phyloP scores from a whole-genome alignment of 2,329 filamentous ascomycete genomes.

The Aspergillus awamori region DNA sequence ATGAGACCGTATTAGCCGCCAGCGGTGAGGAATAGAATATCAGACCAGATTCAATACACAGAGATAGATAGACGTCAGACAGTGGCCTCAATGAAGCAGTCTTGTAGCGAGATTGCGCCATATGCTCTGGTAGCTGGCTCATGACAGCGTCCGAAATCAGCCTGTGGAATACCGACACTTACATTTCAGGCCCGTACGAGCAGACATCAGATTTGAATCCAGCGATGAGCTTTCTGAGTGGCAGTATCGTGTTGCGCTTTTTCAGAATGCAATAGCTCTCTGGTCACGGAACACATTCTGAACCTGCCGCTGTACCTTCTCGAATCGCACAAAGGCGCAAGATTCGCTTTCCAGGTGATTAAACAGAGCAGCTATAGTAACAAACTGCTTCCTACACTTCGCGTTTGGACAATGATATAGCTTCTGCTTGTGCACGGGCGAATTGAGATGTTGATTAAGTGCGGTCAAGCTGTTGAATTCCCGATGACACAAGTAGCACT shows the following conservation, averaged over 20 bases:
- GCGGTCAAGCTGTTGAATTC: conserved; percentile 39
- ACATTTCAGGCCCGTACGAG: too few relatives aligned
- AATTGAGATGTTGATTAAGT: conserved; percentile 60
- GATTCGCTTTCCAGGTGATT: conserved; percentile 52
- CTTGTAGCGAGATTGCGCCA: too few relatives aligned
- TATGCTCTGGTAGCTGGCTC: too few relatives aligned
- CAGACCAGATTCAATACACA: too few relatives aligned
- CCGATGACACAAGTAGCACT: conserved; percentile 59
- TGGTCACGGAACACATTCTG: conserved; percentile 18
- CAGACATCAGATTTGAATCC: too few relatives aligned
- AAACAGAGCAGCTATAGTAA: conserved; percentile 45
- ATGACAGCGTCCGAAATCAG: too few relatives aligned
- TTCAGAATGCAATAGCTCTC: conserved; percentile 21
- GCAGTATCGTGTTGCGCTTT: background rate
- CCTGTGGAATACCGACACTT: too few relatives aligned
- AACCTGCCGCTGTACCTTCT: conserved; percentile 39
- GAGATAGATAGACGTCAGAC: too few relatives aligned
- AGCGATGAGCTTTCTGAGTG: too few relatives aligned
- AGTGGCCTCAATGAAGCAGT: too few relatives aligned
- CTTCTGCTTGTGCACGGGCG: conserved; percentile 53
- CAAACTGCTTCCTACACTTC: conserved; percentile 42
- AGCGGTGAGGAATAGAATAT: too few relatives aligned
- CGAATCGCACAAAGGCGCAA: conserved; percentile 46
- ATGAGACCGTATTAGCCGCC: too few relatives aligned
- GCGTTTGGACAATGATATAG: conserved; percentile 51